Evolutionary conservation across 257 asterid genomes (phyloP).

Genomic region (Nyctanthes arbortristis): DNA sequence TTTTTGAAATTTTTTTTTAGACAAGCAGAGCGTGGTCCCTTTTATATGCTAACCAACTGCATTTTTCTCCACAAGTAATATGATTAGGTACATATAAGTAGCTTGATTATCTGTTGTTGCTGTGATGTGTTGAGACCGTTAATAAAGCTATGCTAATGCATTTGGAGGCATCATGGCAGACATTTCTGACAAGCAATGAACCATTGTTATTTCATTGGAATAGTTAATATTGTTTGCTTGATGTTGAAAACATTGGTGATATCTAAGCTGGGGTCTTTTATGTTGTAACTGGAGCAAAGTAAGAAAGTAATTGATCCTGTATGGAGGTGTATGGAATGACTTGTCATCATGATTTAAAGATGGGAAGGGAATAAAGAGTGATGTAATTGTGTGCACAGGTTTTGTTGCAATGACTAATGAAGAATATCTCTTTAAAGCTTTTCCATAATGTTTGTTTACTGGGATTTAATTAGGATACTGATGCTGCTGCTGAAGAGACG

Average conservation of each 20-base stretch:
- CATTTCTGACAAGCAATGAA: neutral
- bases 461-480: slow-evolving; percentile 40
- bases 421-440: neutral
- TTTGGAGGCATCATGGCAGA: neutral
- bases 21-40: neutral
- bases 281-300: neutral
- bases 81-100: neutral
- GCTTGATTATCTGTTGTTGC: neutral
- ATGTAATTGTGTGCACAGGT: neutral
- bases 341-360: neutral
- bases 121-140: neutral
- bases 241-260: neutral
- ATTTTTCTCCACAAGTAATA: neutral
- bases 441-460: neutral
- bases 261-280: neutral
- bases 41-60: neutral
- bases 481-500: slow-evolving; percentile 48
- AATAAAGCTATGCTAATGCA: neutral
- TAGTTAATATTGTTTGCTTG: neutral
- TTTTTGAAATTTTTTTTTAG: neutral
- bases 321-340: neutral
- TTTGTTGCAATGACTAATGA: neutral
- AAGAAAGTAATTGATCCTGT: neutral
- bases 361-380: too few species aligned
- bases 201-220: too few species aligned